phyloP scores from a whole-genome alignment of 176 grass and related monocot species.

The Lolium multiflorum region DNA sequence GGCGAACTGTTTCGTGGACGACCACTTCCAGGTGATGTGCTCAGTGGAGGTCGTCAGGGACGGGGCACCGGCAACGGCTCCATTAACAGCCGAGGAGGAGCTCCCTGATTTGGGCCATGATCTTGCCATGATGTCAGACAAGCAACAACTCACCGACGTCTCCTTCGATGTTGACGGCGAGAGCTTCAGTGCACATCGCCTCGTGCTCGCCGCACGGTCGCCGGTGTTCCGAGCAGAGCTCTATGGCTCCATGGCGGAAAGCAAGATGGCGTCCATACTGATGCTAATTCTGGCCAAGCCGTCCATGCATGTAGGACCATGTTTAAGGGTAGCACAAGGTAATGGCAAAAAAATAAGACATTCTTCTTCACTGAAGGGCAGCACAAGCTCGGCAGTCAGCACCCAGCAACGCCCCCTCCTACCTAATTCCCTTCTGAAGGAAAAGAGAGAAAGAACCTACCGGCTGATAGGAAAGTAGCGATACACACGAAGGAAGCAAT shows the following conservation, averaged over 20 bases:
- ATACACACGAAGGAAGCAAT: no score
- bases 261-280: slow-evolving; percentile 14
- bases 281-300: no score
- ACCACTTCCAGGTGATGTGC: background rate
- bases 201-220: background rate
- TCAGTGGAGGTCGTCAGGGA: background rate
- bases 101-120: background rate
- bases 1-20: background rate
- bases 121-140: background rate
- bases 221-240: background rate
- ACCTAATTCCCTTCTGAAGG: no score
- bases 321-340: no score
- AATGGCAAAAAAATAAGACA: no score
- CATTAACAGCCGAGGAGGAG: background rate
- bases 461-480: no score
- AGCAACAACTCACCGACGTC: background rate
- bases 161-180: background rate
- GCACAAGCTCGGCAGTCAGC: no score
- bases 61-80: background rate
- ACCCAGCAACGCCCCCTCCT: no score
- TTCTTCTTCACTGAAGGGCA: no score
- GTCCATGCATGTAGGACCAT: no score
- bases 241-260: background rate
- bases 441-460: no score
- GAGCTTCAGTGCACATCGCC: background rate